Evolutionary conservation across 257 asterid species (phyloP), one percentile per base, ranked within the genome.

Genomic region (Schizonepeta tenuifolia): DNA sequence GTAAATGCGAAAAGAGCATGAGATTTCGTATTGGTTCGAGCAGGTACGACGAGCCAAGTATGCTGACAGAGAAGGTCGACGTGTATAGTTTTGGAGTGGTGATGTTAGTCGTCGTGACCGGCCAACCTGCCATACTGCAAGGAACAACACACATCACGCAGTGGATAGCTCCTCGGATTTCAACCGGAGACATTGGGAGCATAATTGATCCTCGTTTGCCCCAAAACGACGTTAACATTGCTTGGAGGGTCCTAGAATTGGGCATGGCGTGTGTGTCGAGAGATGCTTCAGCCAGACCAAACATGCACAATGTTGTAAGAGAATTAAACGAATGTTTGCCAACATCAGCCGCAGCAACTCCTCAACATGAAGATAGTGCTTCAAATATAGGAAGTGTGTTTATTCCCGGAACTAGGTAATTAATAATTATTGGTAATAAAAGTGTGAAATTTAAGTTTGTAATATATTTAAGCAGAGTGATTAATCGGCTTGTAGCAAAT

Each of bases 71-170:
- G 73, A 84, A 86, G 38, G 76, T 80, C 6, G 87, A 84, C 36
- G 62, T 80, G 1, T 86, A 70, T 18, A 84, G 91, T 70, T 73
- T 80, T 7, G 84, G 87, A 15, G 70, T 86, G 14, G 83, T 84
- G 2, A 57, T 86, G 11, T 44, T 86, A 17, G 82, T 80, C 14
- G 65, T 82, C 1, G 36, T 81, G 58, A 82, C 84, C 0, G 86
- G 86, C 10, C 51, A 67, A 50, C 47, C 77, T 2, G 68, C 86
- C 10, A 49, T 79, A 8, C 0, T 36, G 26, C 57, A n/a, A 17
- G 55, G 46, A 46, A 46, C 47, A 18, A 72, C 64, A 12, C 80
- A 82, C 69, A 67, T 84, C 31, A 17, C 62, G 41, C 75, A 54
- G 1, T 76, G 89, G 87, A 75, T 76, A 13, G 49, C 43, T 31